Evolutionary conservation across 768 basidiomycete genomes (phyloP), one percentile per base, ranked within the genome.

Genomic region (Suillus weaverae): DNA sequence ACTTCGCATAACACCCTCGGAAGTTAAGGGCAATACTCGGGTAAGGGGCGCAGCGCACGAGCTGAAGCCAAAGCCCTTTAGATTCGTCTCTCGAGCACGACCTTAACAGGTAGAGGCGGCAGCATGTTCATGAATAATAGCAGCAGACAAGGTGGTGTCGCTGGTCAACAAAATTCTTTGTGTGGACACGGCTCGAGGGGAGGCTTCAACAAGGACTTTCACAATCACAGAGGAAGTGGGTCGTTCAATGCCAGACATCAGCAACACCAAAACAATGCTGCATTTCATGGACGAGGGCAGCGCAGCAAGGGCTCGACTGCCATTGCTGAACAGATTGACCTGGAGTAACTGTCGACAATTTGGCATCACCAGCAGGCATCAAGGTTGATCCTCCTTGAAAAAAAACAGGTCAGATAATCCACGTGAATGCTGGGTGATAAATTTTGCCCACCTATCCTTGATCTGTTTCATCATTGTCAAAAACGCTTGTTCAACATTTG

Each of bases 391-490:
- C 94, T 94, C 69, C 94, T 95, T 61, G 26, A 26, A 26, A 26
- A 26, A 62, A 46, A 41, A 48, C 43, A 64, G 26, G 18, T 62
- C 26, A 67, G 61, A 16, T 44, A 3, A 64, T 46, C n/a, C 36
- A 44, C 11, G 55, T 41, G 56, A 36, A 36, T 20, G 9, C n/a
- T n/a, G 26, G 7, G n/a, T 32, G 10, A 18, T 48, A 11, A 11
- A 30, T 44, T 18, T n/a, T 4, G 68, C 86, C 43, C 72, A 91
- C 92, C 92, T 87, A 77, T 94, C 92, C 76, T 94, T 94, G 76
- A 94, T 94, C 79, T 94, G 92, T 83, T 97, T 93, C 4, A 97
- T 95, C 86, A 99, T 94, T 36, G 95, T 95, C 84, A 26, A 26
- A 26, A 26, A 26, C 26, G 26, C 26, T 26, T 26, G 26, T 26